phyloP scores from a whole-genome alignment of 306 rosid genomes.

The Cucurbita argyrosperma region DNA sequence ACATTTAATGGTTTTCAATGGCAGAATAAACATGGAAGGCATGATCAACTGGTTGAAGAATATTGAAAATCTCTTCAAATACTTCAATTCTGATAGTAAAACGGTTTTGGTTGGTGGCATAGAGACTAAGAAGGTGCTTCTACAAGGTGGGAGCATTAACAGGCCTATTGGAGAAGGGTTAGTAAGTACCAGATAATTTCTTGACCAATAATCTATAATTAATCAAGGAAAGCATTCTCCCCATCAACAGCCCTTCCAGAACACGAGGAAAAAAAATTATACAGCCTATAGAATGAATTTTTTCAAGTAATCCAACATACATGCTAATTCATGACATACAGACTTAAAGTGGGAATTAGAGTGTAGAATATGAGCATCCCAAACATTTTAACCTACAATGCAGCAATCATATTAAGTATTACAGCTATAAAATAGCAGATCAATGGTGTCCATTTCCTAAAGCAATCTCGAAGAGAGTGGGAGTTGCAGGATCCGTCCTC shows the following conservation, averaged over 20 bases:
- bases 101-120: background rate
- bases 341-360: background rate
- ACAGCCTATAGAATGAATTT: background rate
- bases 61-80: background rate
- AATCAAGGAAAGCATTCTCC: background rate
- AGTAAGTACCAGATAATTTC: background rate
- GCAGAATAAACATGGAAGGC: background rate
- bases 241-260: background rate
- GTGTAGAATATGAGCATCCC: background rate
- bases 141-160: background rate
- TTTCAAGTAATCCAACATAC: background rate
- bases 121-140: background rate
- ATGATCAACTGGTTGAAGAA: background rate
- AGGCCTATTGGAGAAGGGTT: background rate
- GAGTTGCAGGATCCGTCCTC: background rate
- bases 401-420: background rate
- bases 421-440: background rate
- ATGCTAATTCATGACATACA: background rate
- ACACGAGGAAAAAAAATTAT: background rate
- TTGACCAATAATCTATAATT: background rate
- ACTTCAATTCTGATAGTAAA: background rate
- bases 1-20: background rate
- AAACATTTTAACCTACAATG: background rate
- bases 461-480: background rate
- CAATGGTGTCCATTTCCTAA: background rate